Percentiles rank a stretch among this genome's conserved stretches.
Evolutionary conservation across 805 yeast genomes (phyloP).

Genomic region (Candida dendrica): DNA sequence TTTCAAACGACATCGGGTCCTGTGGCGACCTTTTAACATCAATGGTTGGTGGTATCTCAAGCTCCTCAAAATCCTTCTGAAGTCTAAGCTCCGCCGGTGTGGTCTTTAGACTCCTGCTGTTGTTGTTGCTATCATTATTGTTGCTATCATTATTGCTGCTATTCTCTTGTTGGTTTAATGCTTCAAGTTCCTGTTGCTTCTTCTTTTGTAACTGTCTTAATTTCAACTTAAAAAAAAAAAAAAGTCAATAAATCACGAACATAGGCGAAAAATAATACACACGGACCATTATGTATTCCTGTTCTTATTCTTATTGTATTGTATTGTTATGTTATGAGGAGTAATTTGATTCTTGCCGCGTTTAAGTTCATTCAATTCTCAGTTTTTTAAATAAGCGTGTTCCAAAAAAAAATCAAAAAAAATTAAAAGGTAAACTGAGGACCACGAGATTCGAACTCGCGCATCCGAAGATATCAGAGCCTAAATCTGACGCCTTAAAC

Average conservation of each 20-base stretch:
- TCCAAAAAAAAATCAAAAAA: not conserved
- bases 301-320: too few relatives aligned
- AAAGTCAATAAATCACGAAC: too few relatives aligned
- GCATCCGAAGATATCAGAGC: conserved; percentile 41
- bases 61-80: conserved; percentile 69
- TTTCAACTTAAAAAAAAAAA: conserved; percentile 33
- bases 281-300: too few relatives aligned
- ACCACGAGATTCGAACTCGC: conserved; percentile 39
- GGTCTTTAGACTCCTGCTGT: conserved; percentile 22
- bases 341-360: too few relatives aligned
- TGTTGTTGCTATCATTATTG: not conserved
- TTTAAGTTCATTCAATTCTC: too few relatives aligned
- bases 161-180: conserved; percentile 19
- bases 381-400: too few relatives aligned
- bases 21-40: conserved; percentile 43
- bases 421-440: conserved; percentile 21
- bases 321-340: too few relatives aligned
- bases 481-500: conserved; percentile 39
- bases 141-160: conserved; percentile 1
- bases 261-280: too few relatives aligned
- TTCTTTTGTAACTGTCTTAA: conserved; percentile 53
- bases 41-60: conserved; percentile 55
- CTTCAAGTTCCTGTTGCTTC: conserved; percentile 39
- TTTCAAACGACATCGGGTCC: conserved; percentile 52
- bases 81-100: conserved; percentile 70